phyloP scores from a whole-genome alignment of 2,329 filamentous ascomycete species.

The Ophiostoma quercus region DNA sequence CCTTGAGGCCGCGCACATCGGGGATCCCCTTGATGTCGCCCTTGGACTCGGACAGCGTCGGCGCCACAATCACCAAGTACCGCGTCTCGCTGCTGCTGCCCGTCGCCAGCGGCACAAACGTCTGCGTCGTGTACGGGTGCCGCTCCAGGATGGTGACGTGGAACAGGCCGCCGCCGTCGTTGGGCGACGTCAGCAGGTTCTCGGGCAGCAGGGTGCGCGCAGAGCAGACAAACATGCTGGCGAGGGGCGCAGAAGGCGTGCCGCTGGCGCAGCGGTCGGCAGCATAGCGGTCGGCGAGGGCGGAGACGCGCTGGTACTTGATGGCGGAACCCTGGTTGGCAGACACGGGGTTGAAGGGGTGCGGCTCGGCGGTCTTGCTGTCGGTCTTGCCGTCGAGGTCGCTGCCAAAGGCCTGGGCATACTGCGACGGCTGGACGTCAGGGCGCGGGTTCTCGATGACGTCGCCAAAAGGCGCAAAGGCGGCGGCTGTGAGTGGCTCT shows the following conservation, averaged over 20 bases:
- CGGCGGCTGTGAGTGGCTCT: conserved; percentile 59
- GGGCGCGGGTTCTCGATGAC: conserved; percentile 70
- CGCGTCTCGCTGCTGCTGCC: conserved; percentile 36
- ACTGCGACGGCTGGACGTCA: conserved; percentile 46
- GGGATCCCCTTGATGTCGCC: conserved; percentile 47
- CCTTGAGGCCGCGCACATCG: conserved; percentile 63
- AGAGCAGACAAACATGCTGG: conserved; percentile 87
- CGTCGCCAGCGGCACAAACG: conserved; percentile 72
- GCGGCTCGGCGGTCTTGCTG: background rate
- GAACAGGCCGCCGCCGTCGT: conserved; percentile 43
- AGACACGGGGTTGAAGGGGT: conserved; percentile 45
- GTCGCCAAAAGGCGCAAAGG: conserved; percentile 76
- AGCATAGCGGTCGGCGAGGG: conserved; percentile 65
- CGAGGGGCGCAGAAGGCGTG: conserved; percentile 53
- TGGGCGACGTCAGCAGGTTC: background rate
- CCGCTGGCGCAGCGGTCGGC: conserved; percentile 51
- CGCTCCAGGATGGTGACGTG: conserved; percentile 72
- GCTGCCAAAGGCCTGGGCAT: conserved; percentile 25
- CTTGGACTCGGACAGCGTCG: conserved; percentile 44
- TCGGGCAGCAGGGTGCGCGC: conserved; percentile 44
- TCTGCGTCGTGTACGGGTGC: conserved; percentile 91
- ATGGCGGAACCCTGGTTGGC: conserved; percentile 85
- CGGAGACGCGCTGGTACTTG: conserved; percentile 78
- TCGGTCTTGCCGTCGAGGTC: background rate
- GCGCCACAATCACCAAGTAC: conserved; percentile 87